Conservation (phyloP, 176 grass and related monocot species). For the Juncus effusus region DNA sequence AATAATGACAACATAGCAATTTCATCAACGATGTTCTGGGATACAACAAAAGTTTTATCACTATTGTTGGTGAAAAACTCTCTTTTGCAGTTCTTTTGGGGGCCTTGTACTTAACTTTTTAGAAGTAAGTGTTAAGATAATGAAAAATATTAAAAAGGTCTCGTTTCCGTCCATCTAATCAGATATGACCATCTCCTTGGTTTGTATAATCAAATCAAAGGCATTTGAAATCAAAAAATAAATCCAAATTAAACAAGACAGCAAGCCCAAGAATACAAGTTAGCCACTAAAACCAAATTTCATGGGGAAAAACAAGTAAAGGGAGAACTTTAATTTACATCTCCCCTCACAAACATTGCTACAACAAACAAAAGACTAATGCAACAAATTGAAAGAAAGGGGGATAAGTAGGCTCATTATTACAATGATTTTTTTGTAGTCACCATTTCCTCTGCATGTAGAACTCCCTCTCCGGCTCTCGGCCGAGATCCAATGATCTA, state of each 20-base stretch:
- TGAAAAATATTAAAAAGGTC: no score
- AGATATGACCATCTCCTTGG: not conserved
- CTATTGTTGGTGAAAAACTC: no score
- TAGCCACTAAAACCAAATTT: not conserved
- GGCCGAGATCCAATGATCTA: conserved; percentile 25
- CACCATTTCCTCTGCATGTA: conserved; percentile 65
- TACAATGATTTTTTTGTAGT: conserved; percentile 17
- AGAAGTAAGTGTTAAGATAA: no score
- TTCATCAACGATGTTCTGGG: no score
- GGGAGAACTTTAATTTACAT: conserved; percentile 28
- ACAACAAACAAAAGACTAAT: conserved; percentile 5
- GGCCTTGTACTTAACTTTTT: no score
- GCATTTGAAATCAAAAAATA: not conserved
- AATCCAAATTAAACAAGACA: not conserved
- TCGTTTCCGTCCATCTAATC: not conserved
- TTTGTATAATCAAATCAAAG: not conserved
- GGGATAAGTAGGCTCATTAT: conserved; percentile 27
- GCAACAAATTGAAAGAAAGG: conserved; percentile 6
- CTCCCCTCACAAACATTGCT: conserved; percentile 27
- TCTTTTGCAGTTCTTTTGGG: no score
- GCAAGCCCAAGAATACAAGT: not conserved
- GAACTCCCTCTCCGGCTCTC: conserved; percentile 36
- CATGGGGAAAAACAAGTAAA: not conserved
- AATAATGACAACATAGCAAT: no score
- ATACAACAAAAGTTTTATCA: no score